Evolutionary conservation across 2,329 filamentous ascomycete species (phyloP), one percentile per base, ranked within the genome.

Genomic region (Lasiodiplodia sp.): DNA sequence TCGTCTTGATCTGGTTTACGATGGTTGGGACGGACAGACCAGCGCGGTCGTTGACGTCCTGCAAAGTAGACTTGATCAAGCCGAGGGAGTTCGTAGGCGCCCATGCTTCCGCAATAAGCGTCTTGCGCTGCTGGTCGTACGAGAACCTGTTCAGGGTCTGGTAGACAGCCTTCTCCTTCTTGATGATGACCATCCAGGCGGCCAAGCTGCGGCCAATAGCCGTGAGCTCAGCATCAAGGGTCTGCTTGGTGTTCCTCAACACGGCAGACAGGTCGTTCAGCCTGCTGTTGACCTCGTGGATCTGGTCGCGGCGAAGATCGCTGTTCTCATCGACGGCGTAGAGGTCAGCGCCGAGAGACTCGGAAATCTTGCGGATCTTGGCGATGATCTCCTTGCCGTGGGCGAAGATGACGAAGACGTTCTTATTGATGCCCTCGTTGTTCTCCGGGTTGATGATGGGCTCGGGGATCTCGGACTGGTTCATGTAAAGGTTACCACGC

Each of bases 401-500:
- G 14, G 96, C 96, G 75, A 99, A 99, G 80, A 99, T 99, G 77
- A 99, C 95, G 77, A 99, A 99, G 68, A 99, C 96, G 75, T 97
- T 99, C 89, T 99, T 99, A 85, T 92, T 89, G 74, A 96, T 87
- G 72, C 92, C 86, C 82, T 98, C 95, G 79, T 98, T 97, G 83
- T 89, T 97, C 78, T 91, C 87, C 18, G 96, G 95, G 80, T 99
- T 93, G 78, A 97, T 86, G 74, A 99, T 91, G 47, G 93, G 89
- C 79, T 99, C 95, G 8, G 94, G 91, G 71, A 99, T 99, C 85
- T 99, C 96, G 51, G 95, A 95, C 85, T 99, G 96, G 83, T 99
- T 99, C 96, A 99, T 99, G 86, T 98, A 99, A 71, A 99, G 85
- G 81, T 99, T 99, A 76, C 96, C 96, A 80, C 96, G 93, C 52